These are phyloP conservation scores for Leptographium wingfieldii DNA, from an alignment of 2,329 filamentous ascomycete genomes.

Conservation along the genomic window DNA sequence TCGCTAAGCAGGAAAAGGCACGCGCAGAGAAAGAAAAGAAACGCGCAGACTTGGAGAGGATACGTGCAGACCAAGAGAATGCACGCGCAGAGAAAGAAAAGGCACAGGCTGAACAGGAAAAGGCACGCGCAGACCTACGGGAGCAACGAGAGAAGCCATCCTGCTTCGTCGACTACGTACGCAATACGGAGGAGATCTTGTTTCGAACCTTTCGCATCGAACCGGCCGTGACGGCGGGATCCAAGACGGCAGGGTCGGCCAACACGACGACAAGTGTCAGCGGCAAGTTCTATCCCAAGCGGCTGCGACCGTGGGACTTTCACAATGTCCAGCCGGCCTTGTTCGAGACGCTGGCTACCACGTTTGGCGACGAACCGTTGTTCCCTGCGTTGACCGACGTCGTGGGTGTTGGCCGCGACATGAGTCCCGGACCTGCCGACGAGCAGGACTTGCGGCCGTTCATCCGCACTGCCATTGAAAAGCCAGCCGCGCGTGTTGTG, in stretches of 20 bases:
- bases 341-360: neutral
- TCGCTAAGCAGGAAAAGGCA: too few species aligned
- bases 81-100: neutral
- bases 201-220: neutral
- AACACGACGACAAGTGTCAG: neutral
- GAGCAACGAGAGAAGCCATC: neutral
- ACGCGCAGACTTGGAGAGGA: neutral
- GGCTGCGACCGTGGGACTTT: constrained; percentile 2
- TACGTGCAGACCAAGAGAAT: neutral
- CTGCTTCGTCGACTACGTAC: neutral
- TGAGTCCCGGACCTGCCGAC: neutral
- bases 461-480: constrained; percentile 5
- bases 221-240: neutral
- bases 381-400: neutral
- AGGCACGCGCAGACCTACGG: neutral
- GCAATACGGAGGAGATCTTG: neutral
- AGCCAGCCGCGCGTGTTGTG: constrained; percentile 1
- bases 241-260: neutral
- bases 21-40: neutral
- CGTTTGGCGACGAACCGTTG: neutral
- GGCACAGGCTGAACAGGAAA: neutral
- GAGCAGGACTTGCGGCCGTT: constrained; percentile 4
- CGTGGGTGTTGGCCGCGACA: neutral
- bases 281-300: constrained; percentile 1
- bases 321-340: neutral